Percentiles rank a stretch among this genome's conserved stretches.
Evolutionary conservation across 2,329 filamentous ascomycete genomes (phyloP).

Genomic region (Apiospora rasikravindrae): DNA sequence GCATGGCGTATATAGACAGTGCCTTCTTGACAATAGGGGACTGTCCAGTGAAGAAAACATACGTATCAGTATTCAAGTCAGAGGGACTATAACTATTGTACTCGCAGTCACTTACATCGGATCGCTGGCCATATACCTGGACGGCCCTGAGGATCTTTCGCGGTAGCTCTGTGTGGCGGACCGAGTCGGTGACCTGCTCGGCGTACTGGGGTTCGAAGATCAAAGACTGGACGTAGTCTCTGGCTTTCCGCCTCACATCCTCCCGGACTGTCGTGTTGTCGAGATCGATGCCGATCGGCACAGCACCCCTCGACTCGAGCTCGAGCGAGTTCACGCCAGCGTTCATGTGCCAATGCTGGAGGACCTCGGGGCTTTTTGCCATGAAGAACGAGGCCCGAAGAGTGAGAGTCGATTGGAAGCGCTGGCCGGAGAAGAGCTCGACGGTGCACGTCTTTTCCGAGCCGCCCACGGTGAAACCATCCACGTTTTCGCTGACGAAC

Average conservation of each 20-base stretch:
- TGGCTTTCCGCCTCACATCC: constrained; percentile 51
- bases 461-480: constrained; percentile 49
- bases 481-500: constrained; percentile 57
- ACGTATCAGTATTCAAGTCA: not conserved
- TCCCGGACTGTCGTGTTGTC: constrained; percentile 48
- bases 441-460: constrained; percentile 48
- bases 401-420: constrained; percentile 51
- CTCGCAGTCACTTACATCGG: constrained; percentile 43
- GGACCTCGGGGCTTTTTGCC: constrained; percentile 51
- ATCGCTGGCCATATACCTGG: constrained; percentile 52
- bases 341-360: constrained; percentile 57
- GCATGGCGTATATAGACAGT: constrained; percentile 60
- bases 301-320: constrained; percentile 48
- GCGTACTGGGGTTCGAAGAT: constrained; percentile 54
- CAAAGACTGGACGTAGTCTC: constrained; percentile 56
- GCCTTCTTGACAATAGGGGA: constrained; percentile 58
- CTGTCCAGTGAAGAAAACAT: constrained; percentile 31
- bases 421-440: constrained; percentile 53
- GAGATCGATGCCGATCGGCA: constrained; percentile 57
- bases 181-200: constrained; percentile 55
- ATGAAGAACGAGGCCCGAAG: constrained; percentile 59
- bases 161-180: constrained; percentile 52
- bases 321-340: constrained; percentile 44
- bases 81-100: not conserved
- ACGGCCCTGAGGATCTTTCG: constrained; percentile 52